Evolutionary conservation across 495 filamentous ascomycete species (phyloP).

Genomic region (Podospora pseudoanserina): DNA sequence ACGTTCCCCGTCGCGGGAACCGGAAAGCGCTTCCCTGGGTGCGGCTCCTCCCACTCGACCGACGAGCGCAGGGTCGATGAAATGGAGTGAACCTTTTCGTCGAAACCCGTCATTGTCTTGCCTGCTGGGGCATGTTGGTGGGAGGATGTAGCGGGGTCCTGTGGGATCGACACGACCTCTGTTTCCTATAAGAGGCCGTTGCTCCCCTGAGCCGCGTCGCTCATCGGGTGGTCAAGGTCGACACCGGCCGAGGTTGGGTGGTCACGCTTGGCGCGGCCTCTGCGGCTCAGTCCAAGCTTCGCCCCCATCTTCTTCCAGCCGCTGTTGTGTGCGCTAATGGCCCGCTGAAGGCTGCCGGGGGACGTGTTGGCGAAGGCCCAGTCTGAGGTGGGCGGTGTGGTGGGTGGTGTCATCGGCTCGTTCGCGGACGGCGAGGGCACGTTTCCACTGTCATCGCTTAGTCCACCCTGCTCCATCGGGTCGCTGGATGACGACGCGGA

Average conservation of each 20-base stretch:
- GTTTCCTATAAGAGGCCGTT: conserved; percentile 48
- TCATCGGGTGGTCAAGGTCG: conserved; percentile 24
- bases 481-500: conserved; percentile 40
- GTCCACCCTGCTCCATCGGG: conserved; percentile 31
- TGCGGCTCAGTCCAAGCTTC: conserved; percentile 68
- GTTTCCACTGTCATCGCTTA: conserved; percentile 51
- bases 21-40: conserved; percentile 42
- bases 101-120: conserved; percentile 15
- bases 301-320: conserved; percentile 84
- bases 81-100: conserved; percentile 18
- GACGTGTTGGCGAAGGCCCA: conserved; percentile 50
- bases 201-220: conserved; percentile 30
- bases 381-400: conserved; percentile 70
- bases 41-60: conserved; percentile 45
- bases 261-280: conserved; percentile 40
- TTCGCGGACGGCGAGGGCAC: conserved; percentile 48
- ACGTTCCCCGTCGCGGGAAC: conserved; percentile 32
- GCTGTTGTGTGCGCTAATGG: conserved; percentile 50
- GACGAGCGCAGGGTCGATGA: conserved; percentile 19
- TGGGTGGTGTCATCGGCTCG: conserved; percentile 86
- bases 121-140: conserved; percentile 19
- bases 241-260: conserved; percentile 35
- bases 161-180: conserved; percentile 51
- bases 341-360: conserved; percentile 49
- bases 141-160: conserved; percentile 33